Evolutionary conservation across 805 yeast species (phyloP), one percentile per base, ranked within the genome.

Genomic region (Wickerhamomyces ciferrii): DNA sequence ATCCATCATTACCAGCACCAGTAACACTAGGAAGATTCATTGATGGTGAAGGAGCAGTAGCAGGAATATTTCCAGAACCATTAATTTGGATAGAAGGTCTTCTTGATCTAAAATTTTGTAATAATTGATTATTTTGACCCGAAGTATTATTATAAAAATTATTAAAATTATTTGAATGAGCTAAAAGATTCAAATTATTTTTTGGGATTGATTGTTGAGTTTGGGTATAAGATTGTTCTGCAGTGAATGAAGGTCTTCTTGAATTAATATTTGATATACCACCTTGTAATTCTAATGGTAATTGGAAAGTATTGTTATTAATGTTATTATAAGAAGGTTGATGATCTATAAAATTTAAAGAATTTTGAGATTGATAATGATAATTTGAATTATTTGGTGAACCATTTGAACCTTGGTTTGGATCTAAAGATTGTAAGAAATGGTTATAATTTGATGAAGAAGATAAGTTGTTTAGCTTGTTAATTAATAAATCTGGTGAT

Each of bases 211-310:
- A 42, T 59, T 56, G 13, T 58, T 9, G 10, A 49, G 44, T 65
- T 76, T 48, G 78, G 3, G 76, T 67, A 57, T 83, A 43, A 24
- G 53, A 46, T 43, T 53, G 52, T 32, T 59, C 92, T 2, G 90
- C 87, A 13, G 88, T 81, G 59, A 81, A 84, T 45, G 84, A 77
- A 14, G 91, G 89, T 63, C 94, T 75, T 63, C 94, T 73, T 11
- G 85, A 78, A 21, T 78, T 74, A 39, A 82, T 79, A 46, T 70
- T 79, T 25, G 79, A 78, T 2, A 81, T 66, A 0, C 87, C 87
- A 39, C 87, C 86, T 60, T 81, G 85, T 35, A 81, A 67, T 53
- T 81, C 86, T 6, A 68, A 47, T 0, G 87, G 87, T 43, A 81
- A 43, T 36, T 48, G 52, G 49, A 54, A 61, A 41, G 17, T 49